These are phyloP conservation scores for Linum trigynum DNA, from an alignment of 345 rosid species.

Conservation along the genomic window DNA sequence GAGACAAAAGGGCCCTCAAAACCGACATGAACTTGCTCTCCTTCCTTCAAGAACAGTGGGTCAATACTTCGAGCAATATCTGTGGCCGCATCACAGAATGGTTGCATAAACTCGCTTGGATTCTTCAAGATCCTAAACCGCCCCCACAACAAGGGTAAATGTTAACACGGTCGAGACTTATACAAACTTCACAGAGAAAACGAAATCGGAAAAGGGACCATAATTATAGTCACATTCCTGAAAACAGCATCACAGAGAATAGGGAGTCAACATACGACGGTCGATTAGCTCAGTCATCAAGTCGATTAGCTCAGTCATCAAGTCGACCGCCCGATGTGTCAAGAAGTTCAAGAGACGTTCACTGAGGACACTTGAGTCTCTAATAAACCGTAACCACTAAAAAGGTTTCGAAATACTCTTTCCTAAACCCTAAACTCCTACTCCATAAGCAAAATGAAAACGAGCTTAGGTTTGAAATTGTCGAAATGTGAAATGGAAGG, in stretches of 20 bases:
- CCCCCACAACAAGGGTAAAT: not conserved
- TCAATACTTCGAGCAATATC: conserved; percentile 65
- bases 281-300: no score
- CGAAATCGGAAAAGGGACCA: not conserved
- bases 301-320: no score
- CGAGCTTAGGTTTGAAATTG: not conserved
- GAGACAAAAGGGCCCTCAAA: conserved; percentile 96
- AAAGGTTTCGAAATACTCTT: not conserved
- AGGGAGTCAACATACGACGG: no score
- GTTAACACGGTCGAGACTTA: not conserved
- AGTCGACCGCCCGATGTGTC: no score
- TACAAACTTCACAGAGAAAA: not conserved
- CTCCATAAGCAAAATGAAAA: not conserved
- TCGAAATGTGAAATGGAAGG: not conserved
- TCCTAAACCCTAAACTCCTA: no score
- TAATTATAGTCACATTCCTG: no score
- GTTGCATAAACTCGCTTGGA: conserved; percentile 82
- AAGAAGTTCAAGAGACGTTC: no score
- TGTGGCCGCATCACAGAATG: conserved; percentile 86
- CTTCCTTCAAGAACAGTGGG: conserved; percentile 74
- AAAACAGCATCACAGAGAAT: no score
- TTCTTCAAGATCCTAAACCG: conserved; percentile 55
- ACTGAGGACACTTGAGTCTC: no score
- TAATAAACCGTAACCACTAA: no score
- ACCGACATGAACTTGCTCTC: conserved; percentile 71